Percentiles rank a stretch among this genome's conserved stretches.
Evolutionary conservation across 192 early-diverging fungal species (phyloP).

Genomic region (Podila epigama): DNA sequence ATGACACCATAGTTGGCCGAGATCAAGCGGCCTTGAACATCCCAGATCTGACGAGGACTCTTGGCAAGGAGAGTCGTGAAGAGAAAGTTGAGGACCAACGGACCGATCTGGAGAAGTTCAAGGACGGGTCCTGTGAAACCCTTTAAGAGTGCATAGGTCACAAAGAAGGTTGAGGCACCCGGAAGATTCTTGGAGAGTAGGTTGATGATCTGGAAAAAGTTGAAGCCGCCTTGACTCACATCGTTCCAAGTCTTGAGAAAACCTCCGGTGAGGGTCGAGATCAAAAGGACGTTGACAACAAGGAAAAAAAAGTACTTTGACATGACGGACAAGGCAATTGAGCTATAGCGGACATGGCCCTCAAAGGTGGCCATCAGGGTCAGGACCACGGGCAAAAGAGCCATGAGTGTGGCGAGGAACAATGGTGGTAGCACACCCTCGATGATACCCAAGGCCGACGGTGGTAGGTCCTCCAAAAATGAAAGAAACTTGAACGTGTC

Average conservation of each 20-base stretch:
- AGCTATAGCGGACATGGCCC: conserved; percentile 54
- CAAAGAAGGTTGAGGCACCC: conserved; percentile 78
- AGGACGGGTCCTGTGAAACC: conserved; percentile 69
- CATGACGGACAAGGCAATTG: conserved; percentile 68
- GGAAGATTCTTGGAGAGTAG: conserved; percentile 73
- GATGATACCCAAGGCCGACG: conserved; percentile 53
- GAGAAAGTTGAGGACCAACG: conserved; percentile 69
- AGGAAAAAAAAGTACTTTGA: conserved; percentile 82
- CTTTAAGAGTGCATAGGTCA: conserved; percentile 85
- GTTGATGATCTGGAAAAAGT: conserved; percentile 53
- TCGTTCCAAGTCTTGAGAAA: conserved; percentile 50
- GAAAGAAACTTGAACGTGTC: conserved; percentile 49
- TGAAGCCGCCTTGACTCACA: conserved; percentile 27
- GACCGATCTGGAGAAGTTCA: conserved; percentile 73
- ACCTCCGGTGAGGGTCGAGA: conserved; percentile 77
- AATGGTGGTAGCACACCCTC: conserved; percentile 80
- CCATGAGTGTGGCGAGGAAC: conserved; percentile 73
- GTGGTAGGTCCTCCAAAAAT: conserved; percentile 24
- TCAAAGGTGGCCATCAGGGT: conserved; percentile 51
- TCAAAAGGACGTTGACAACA: conserved; percentile 82
- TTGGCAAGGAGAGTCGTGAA: conserved; percentile 62
- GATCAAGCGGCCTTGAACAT: conserved; percentile 56
- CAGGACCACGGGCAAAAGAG: conserved; percentile 70
- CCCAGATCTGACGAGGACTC: conserved; percentile 74
- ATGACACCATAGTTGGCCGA: conserved; percentile 63